These are phyloP conservation scores for Ailanthus altissimus DNA, from an alignment of 345 rosid species.

Conservation along the genomic window DNA sequence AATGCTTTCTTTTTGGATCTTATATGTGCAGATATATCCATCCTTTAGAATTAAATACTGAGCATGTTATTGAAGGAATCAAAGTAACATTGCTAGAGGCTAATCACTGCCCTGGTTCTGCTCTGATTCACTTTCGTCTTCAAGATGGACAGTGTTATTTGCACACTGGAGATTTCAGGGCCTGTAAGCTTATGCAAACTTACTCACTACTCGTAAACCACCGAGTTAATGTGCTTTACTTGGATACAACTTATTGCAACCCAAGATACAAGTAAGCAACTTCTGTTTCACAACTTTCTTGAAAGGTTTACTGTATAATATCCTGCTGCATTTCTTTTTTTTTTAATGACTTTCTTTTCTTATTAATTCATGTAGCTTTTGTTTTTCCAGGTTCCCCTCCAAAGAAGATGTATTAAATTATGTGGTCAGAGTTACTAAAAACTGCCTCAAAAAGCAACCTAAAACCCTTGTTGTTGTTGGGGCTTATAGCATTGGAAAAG, in stretches of 20 bases:
- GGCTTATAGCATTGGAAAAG: constrained; percentile 86
- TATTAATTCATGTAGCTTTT: not conserved
- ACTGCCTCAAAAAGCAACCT: constrained; percentile 58
- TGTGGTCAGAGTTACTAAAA: constrained; percentile 56
- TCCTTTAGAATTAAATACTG: constrained; percentile 54
- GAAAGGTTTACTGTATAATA: not conserved
- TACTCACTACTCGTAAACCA: constrained; percentile 55
- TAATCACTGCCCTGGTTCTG: constrained; percentile 85
- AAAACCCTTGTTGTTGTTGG: constrained; percentile 73
- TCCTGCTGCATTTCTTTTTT: not conserved
- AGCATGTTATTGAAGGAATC: constrained; percentile 53
- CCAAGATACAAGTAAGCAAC: constrained; percentile 65
- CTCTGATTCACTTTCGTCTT: constrained; percentile 62
- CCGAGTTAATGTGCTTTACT: constrained; percentile 58
- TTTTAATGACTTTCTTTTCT: not conserved
- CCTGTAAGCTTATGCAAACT: constrained; percentile 60
- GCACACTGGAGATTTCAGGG: constrained; percentile 91
- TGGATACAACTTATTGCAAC: constrained; percentile 83
- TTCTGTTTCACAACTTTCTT: not conserved
- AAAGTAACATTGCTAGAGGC: constrained; percentile 70
- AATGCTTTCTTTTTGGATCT: not conserved
- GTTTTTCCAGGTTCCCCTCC: constrained; percentile 64
- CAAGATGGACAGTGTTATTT: constrained; percentile 55
- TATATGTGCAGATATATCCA: constrained; percentile 45
- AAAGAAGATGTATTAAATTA: constrained; percentile 68